Conservation (phyloP, 495 filamentous ascomycete species). For the Trypethelium eluteriae region DNA sequence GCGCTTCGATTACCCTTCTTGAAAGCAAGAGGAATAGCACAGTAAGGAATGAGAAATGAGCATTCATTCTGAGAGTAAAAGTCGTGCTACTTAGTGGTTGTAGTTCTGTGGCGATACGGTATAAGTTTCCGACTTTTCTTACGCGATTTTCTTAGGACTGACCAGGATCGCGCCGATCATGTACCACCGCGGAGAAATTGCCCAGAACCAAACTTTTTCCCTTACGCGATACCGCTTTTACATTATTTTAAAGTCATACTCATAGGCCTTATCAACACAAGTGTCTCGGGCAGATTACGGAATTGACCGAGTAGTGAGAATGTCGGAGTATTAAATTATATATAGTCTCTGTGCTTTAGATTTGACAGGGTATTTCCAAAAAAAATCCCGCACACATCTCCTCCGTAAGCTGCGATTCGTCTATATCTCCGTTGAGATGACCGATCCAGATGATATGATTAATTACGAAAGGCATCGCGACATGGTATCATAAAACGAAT, state of each 20-base stretch:
- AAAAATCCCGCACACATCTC: neutral
- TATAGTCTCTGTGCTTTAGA: neutral
- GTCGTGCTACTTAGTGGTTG: neutral
- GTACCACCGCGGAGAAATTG: conserved; percentile 12
- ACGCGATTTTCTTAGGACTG: neutral
- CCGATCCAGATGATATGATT: neutral
- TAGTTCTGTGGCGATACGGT: neutral
- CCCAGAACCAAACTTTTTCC: too few relatives aligned
- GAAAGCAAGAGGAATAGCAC: conserved; percentile 1
- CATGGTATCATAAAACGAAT: neutral
- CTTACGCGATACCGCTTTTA: too few relatives aligned
- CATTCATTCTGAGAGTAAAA: neutral
- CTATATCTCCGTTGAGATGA: conserved; percentile 10
- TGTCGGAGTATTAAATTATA: neutral
- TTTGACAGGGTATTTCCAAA: too few relatives aligned
- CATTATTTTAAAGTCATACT: too few relatives aligned
- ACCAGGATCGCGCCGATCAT: neutral
- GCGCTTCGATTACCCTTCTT: neutral
- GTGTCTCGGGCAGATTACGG: too few relatives aligned
- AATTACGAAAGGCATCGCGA: neutral
- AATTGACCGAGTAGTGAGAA: neutral
- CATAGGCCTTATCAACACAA: too few relatives aligned
- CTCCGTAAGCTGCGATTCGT: neutral
- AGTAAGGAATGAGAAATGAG: neutral
- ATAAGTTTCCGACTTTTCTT: conserved; percentile 8